Base-by-base conservation (phyloP, 306 rosid genomes). In the Quillaja saponaria region DNA sequence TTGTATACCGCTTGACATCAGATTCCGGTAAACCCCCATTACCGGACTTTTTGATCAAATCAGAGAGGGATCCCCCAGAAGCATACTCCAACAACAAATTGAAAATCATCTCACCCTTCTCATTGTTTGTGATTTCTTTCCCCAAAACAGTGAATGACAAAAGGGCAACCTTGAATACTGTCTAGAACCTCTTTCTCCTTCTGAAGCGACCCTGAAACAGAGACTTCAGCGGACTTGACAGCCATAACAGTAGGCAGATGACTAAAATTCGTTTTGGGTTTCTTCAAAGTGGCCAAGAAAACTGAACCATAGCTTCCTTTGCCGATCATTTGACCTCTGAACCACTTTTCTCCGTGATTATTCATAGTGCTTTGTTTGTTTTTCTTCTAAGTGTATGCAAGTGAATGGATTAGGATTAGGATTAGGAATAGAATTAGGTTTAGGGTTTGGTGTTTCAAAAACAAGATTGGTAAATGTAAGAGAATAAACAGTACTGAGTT, bases 11-110 rank as follows among this genome's bases (percentile, higher is more conserved):
- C 10, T 3, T 25, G 3, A 64, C 51, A 1, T 49, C 13, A 3
- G 13, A 7, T 10, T 50, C 70, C 1, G 25, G 14, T 1, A 63
- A 18, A 0, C 13, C 8, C 1, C 47, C 5, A 11, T 19, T 31
- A 13, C 11, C n/a, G 8, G 13, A 4, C 0, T 8, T 13, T 1
- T 7, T 8, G 10, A 51, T 21, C 40, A 49, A 7, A 37, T 37
- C 51, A 6, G 45, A 3, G 15, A 64, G 70, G 1, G 39, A 13
- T 7, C 70, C 70, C 0, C 19, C 49, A 5, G 47, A 5, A 0
- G 71, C 71, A 14, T 38, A 65, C n/a, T 65, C 71, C 7, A 65
- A 49, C 9, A 39, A 3, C 3, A 65, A 4, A 31, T 65, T 65
- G 15, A 51, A 52, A 6, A 38, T 0, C 8, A 0, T 3, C 0